Conservation (phyloP, 179 eudicot species). For the Drosera spatulata region DNA sequence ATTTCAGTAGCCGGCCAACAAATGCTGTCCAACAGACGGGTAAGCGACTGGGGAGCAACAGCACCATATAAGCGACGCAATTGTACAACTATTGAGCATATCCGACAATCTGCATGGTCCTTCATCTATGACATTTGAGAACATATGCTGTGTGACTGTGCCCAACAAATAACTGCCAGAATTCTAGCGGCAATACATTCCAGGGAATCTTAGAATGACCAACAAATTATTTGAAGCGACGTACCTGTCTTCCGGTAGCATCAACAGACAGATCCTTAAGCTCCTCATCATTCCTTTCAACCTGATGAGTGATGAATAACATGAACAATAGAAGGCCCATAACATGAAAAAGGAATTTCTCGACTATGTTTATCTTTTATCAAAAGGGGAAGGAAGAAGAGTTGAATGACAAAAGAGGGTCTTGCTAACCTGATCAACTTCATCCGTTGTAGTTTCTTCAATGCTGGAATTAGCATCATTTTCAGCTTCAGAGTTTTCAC, state of each 20-base stretch:
- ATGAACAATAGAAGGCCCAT: background rate
- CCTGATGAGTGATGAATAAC: constrained; percentile 15
- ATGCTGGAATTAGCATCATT: constrained; percentile 22
- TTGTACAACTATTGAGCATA: too few species aligned
- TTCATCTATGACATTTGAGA: too few species aligned
- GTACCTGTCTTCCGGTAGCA: constrained; percentile 34
- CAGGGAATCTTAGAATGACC: background rate
- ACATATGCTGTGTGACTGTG: too few species aligned
- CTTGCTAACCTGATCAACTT: constrained; percentile 11
- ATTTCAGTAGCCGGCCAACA: too few species aligned
- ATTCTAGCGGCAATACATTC: too few species aligned
- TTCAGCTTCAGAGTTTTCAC: constrained; percentile 25
- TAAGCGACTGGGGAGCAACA: too few species aligned
- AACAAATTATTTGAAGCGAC: constrained; percentile 7
- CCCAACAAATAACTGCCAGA: too few species aligned
- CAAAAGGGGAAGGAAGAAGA: background rate
- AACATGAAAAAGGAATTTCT: too few species aligned
- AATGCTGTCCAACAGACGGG: too few species aligned
- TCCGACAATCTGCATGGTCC: too few species aligned
- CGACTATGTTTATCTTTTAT: too few species aligned
- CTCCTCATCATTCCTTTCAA: constrained; percentile 31
- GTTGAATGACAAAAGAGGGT: background rate
- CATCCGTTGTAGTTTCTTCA: constrained; percentile 16
- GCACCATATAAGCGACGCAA: too few species aligned
- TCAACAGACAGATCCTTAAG: constrained; percentile 25